Conservation (phyloP, 352 stramenopile genomes). For the Aphanomyces euteiches region DNA sequence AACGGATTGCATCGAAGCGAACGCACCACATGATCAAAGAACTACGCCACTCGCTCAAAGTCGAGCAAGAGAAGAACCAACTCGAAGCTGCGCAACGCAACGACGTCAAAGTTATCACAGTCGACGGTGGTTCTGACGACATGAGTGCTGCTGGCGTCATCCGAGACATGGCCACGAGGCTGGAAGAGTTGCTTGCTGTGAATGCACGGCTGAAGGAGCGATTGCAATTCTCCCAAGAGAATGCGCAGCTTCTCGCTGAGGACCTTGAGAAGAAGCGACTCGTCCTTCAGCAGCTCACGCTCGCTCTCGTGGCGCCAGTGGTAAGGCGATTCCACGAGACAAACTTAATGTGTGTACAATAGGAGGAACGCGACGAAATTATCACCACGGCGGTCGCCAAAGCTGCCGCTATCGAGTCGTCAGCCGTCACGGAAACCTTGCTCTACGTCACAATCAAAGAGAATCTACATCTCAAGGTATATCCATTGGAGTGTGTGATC, state of each 20-base stretch:
- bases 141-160: not conserved
- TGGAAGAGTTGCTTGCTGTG: slow-evolving; percentile 1
- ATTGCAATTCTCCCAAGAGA: slow-evolving; percentile 1
- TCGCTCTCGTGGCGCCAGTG: not conserved
- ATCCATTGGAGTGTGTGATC: not conserved
- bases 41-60: slow-evolving; percentile 2
- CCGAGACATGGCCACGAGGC: slow-evolving; percentile 1
- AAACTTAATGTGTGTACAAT: not conserved
- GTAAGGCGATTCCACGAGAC: not conserved
- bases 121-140: too few species aligned
- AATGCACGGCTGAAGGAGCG: slow-evolving; percentile 14
- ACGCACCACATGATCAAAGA: slow-evolving; percentile 30
- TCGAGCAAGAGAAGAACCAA: too few species aligned
- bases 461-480: slow-evolving; percentile 23
- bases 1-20: slow-evolving; percentile 1
- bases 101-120: too few species aligned
- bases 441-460: slow-evolving; percentile 1
- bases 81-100: too few species aligned
- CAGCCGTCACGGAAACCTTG: not conserved
- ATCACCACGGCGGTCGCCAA: not conserved
- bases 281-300: slow-evolving; percentile 11
- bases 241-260: not conserved
- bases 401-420: not conserved
- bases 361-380: slow-evolving; percentile 9
- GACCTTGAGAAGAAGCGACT: slow-evolving; percentile 18